Conservation (phyloP, 1,284 basidiomycete species). For the Cryptococcus maquisensis region DNA sequence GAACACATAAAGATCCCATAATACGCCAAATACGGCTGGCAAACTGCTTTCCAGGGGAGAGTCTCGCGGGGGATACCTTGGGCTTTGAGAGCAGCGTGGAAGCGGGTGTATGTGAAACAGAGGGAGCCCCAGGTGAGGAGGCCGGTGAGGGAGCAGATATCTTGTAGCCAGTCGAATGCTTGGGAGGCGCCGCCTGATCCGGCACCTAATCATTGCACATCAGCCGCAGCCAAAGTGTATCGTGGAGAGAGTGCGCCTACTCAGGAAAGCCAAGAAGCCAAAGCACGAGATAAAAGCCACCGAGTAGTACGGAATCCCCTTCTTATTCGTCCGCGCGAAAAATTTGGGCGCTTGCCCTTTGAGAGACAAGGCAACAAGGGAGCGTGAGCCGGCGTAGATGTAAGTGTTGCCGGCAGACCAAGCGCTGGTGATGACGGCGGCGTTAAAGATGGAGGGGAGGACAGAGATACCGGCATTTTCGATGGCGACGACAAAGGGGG, state of each 20-base stretch:
- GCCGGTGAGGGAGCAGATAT: constrained; percentile 3
- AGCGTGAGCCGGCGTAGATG: constrained; percentile 74
- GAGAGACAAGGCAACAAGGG: constrained; percentile 70
- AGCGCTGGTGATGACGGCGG: constrained; percentile 47
- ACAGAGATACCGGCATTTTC: constrained; percentile 63
- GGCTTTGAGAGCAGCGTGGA: constrained; percentile 4
- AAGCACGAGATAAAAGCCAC: constrained; percentile 63
- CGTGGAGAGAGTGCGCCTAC: too few relatives aligned
- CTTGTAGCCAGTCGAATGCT: constrained; percentile 7
- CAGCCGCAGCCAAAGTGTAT: background rate
- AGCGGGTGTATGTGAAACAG: constrained; percentile 3
- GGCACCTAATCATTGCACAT: too few relatives aligned
- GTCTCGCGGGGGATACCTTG: constrained; percentile 9
- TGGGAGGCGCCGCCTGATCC: constrained; percentile 39
- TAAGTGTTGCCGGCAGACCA: constrained; percentile 82
- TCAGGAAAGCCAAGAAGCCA: constrained; percentile 65
- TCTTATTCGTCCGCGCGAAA: constrained; percentile 62
- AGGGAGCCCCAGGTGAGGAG: constrained; percentile 8
- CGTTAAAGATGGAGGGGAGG: constrained; percentile 71
- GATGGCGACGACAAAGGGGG: constrained; percentile 62
- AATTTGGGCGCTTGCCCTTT: constrained; percentile 70
- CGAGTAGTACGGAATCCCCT: constrained; percentile 69
- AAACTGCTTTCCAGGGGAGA: constrained; percentile 20
- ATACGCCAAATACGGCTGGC: constrained; percentile 11
- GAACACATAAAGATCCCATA: background rate